Percentiles rank a stretch among this genome's conserved stretches.
Evolutionary conservation across 345 rosid genomes (phyloP).

Genomic region (Stellera chamaejasme): DNA sequence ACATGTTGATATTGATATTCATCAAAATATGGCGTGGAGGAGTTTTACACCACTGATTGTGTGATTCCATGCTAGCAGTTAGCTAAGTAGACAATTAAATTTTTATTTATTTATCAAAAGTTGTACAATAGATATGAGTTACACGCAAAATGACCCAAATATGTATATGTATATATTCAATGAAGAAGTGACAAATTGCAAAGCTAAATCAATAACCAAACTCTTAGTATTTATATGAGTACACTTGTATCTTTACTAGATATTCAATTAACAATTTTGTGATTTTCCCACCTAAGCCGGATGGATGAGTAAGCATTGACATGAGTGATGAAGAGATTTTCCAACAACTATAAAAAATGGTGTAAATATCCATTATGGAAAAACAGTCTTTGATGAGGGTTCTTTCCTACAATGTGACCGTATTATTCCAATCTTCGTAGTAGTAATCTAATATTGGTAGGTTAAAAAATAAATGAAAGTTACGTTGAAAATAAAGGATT

Average conservation of each 20-base stretch:
- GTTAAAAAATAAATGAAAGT: too few species aligned
- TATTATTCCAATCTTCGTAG: background rate
- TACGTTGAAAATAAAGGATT: too few species aligned
- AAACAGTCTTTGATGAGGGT: slow-evolving; percentile 55
- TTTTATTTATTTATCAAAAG: too few species aligned
- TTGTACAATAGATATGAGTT: too few species aligned
- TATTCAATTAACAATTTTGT: background rate
- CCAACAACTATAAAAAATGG: slow-evolving; percentile 57
- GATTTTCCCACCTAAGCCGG: slow-evolving; percentile 28
- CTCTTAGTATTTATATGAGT: background rate
- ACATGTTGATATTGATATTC: too few species aligned
- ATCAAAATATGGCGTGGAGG: too few species aligned
- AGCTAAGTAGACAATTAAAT: too few species aligned
- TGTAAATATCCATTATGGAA: slow-evolving; percentile 59
- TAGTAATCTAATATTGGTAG: too few species aligned
- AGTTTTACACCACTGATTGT: too few species aligned
- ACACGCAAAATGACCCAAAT: too few species aligned
- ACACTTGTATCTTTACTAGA: slow-evolving; percentile 2
- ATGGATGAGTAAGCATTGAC: slow-evolving; percentile 56
- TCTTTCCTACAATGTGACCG: background rate
- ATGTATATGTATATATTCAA: too few species aligned
- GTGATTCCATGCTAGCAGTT: too few species aligned
- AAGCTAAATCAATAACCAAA: slow-evolving; percentile 36
- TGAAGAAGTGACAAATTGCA: slow-evolving; percentile 24
- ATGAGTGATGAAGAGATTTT: slow-evolving; percentile 50